These are phyloP conservation scores for Aspergillus carbonarius DNA, from an alignment of 2,329 filamentous ascomycete genomes.

Conservation along the genomic window DNA sequence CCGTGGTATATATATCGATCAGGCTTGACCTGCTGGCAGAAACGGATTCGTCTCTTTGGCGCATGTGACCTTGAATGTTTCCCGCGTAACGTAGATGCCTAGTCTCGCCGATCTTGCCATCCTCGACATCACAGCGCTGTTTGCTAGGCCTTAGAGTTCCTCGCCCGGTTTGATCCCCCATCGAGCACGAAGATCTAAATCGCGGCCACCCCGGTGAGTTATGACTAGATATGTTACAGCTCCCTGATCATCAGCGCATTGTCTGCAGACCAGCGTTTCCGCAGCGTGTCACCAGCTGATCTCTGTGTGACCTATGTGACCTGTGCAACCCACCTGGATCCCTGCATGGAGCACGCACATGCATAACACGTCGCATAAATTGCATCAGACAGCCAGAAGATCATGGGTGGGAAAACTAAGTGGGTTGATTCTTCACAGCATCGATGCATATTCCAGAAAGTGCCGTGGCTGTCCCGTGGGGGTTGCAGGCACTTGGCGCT, in stretches of 20 bases:
- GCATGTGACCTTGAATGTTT: background rate
- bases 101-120: background rate
- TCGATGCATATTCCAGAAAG: background rate
- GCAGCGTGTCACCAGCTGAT: background rate
- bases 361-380: background rate
- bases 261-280: background rate
- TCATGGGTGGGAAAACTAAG: background rate
- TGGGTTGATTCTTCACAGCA: background rate
- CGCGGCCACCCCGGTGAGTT: background rate
- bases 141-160: background rate
- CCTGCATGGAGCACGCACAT: background rate
- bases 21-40: conserved; percentile 3
- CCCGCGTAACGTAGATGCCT: background rate
- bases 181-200: background rate
- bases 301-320: background rate
- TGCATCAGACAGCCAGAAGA: background rate
- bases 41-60: background rate
- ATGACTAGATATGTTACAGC: background rate
- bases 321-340: background rate
- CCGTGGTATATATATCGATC: background rate
- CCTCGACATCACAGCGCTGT: background rate
- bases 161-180: background rate
- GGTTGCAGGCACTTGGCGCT: background rate
- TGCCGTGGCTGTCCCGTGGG: background rate
- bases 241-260: background rate